Conservation (phyloP, 2,329 filamentous ascomycete species). For the Trichophyton schoenleinii region DNA sequence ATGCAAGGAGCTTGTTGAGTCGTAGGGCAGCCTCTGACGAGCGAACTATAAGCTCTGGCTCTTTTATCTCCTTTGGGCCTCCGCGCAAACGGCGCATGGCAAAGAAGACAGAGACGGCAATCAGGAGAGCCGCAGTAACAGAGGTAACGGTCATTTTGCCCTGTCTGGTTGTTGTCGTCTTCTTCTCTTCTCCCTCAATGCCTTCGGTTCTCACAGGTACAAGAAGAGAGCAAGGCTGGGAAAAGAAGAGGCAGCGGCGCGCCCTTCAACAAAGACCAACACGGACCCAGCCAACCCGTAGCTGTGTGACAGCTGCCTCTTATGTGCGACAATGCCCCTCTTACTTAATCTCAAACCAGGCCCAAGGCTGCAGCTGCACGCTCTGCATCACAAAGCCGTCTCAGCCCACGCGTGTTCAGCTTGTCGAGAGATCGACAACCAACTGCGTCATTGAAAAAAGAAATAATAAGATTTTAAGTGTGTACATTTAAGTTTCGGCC, state of each 20-base stretch:
- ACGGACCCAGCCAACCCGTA: too few relatives aligned
- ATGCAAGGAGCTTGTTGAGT: slow-evolving; percentile 11
- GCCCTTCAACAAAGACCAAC: too few relatives aligned
- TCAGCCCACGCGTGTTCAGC: not conserved
- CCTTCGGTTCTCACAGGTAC: too few relatives aligned
- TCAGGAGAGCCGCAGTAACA: not conserved
- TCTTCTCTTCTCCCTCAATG: not conserved
- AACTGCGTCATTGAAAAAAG: not conserved
- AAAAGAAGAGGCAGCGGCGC: too few relatives aligned
- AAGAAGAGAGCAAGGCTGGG: too few relatives aligned
- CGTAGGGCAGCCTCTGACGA: not conserved
- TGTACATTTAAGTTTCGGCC: not conserved
- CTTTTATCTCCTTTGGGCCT: not conserved
- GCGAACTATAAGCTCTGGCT: not conserved
- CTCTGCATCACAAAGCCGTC: too few relatives aligned
- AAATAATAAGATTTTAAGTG: not conserved
- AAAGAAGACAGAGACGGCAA: not conserved
- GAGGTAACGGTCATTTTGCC: not conserved
- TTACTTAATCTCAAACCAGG: too few relatives aligned
- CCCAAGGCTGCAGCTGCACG: too few relatives aligned
- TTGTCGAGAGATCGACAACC: not conserved
- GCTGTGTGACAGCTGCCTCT: too few relatives aligned
- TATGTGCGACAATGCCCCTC: too few relatives aligned
- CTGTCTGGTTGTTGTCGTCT: not conserved
- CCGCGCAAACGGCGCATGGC: not conserved